Percentiles rank a stretch among this genome's conserved stretches.
phyloP scores from a whole-genome alignment of 305 asterid genomes.

The Rubia tinctorum region DNA sequence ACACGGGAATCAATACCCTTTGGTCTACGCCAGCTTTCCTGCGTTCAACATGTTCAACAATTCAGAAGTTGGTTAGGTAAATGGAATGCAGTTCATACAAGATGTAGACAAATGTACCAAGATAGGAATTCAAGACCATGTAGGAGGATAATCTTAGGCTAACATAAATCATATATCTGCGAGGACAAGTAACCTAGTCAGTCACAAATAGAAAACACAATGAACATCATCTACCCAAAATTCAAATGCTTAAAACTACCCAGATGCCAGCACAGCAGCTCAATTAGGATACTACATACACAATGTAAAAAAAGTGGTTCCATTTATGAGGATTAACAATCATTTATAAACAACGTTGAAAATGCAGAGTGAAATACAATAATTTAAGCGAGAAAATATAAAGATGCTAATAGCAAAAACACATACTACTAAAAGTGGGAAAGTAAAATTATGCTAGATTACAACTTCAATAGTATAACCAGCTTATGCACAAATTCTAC shows the following conservation, averaged over 20 bases:
- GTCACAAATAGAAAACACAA: neutral
- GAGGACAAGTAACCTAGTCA: neutral
- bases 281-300: too few relatives aligned
- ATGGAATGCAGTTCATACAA: neutral
- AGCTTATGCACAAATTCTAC: neutral
- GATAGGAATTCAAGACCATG: neutral
- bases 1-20: conserved; percentile 57
- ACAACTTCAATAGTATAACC: too few relatives aligned
- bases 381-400: too few relatives aligned
- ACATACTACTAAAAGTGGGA: too few relatives aligned
- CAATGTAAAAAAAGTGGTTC: too few relatives aligned
- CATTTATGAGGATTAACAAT: too few relatives aligned
- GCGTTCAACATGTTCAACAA: conserved; percentile 10
- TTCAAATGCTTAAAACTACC: conserved; percentile 2
- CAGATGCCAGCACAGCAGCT: neutral
- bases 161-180: too few relatives aligned
- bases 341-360: too few relatives aligned
- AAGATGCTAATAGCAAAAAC: too few relatives aligned
- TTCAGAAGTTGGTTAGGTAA: neutral
- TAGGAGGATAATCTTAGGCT: neutral
- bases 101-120: neutral
- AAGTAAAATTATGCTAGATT: too few relatives aligned
- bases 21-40: conserved; percentile 49
- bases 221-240: neutral
- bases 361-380: neutral